Percentiles rank a stretch among this genome's conserved stretches.
Conservation (phyloP, 2,329 filamentous ascomycete species). For the Coccinonectria pachysandricola region DNA sequence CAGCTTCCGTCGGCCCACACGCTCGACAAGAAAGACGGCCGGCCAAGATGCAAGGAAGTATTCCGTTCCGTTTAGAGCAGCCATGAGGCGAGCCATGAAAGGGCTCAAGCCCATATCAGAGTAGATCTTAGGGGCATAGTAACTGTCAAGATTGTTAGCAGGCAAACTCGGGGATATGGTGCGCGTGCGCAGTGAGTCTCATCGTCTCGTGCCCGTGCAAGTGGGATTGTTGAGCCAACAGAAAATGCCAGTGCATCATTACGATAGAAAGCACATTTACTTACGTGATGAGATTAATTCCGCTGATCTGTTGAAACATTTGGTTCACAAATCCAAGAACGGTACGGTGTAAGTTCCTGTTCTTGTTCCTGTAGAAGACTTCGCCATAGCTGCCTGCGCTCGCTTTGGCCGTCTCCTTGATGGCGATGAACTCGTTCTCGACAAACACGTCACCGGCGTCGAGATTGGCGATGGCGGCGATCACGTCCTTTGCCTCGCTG, state of each 20-base stretch:
- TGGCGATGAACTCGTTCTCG: constrained; percentile 46
- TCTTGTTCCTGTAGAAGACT: constrained; percentile 47
- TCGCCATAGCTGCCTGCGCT: constrained; percentile 50
- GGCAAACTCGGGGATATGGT: no score
- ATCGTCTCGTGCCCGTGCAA: no score
- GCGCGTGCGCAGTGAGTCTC: no score
- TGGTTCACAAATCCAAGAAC: constrained; percentile 52
- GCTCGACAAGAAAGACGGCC: constrained; percentile 51
- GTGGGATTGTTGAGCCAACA: no score
- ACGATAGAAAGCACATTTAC: fast-evolving
- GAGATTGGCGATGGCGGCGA: constrained; percentile 43
- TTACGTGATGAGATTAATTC: constrained; percentile 3
- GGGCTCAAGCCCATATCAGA: constrained; percentile 40
- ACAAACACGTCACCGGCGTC: constrained; percentile 48
- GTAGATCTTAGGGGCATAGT: constrained; percentile 53
- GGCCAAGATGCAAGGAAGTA: constrained; percentile 55
- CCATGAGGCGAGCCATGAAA: constrained; percentile 48
- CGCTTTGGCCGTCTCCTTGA: constrained; percentile 58
- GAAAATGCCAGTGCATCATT: no score
- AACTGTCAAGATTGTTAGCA: constrained; percentile 43
- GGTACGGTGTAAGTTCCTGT: constrained; percentile 48
- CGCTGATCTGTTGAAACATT: constrained; percentile 46
- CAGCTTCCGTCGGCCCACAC: constrained; percentile 55
- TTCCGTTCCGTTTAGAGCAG: constrained; percentile 32
- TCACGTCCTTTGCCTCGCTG: constrained; percentile 36